phyloP scores from a whole-genome alignment of 192 early-diverging fungal species.

The Rhizophagus clarus region DNA sequence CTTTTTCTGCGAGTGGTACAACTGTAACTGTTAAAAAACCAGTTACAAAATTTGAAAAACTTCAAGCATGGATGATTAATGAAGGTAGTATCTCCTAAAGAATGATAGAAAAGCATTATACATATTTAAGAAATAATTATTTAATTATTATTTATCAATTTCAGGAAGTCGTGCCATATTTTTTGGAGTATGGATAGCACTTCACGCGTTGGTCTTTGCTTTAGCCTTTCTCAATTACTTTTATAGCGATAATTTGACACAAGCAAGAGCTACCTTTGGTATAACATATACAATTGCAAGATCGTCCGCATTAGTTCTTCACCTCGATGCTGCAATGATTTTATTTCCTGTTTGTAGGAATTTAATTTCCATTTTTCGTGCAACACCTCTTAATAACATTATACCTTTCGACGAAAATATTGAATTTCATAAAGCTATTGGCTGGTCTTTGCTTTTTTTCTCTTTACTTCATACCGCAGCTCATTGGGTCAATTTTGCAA shows the following conservation, averaged over 20 bases:
- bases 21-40: not conserved
- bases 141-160: constrained; percentile 8
- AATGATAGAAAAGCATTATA: not conserved
- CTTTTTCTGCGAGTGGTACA: not conserved
- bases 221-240: constrained; percentile 64
- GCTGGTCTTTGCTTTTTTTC: constrained; percentile 66
- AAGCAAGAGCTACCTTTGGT: constrained; percentile 52
- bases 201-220: constrained; percentile 58
- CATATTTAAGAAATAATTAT: not conserved
- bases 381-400: constrained; percentile 58
- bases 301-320: constrained; percentile 66
- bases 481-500: constrained; percentile 61
- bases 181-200: constrained; percentile 57
- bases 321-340: constrained; percentile 71
- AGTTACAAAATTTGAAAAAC: constrained; percentile 29
- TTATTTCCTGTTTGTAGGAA: constrained; percentile 86
- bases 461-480: constrained; percentile 59
- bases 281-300: constrained; percentile 59
- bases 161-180: constrained; percentile 44
- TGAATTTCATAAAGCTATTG: constrained; percentile 72
- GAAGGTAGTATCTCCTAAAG: constrained; percentile 51
- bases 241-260: constrained; percentile 56
- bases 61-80: constrained; percentile 52
- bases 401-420: constrained; percentile 75
- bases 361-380: constrained; percentile 54